These are phyloP conservation scores for Pseudocercospora crystallina DNA, from an alignment of 2,329 filamentous ascomycete species.

Conservation along the genomic window DNA sequence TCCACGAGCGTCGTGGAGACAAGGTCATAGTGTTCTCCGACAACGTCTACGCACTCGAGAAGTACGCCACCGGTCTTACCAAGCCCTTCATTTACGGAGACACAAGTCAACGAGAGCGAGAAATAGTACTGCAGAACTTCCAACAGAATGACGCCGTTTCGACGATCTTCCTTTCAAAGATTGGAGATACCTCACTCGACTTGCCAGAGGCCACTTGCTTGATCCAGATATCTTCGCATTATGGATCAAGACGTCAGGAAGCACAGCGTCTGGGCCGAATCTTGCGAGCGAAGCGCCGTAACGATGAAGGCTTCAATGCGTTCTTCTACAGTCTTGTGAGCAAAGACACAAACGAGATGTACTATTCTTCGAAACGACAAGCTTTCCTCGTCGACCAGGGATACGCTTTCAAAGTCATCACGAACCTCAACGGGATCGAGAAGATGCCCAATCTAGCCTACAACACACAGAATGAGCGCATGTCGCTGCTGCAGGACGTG, in stretches of 20 bases:
- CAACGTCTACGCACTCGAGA: conserved; percentile 87
- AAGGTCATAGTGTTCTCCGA: conserved; percentile 99
- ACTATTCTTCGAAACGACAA: conserved; percentile 92
- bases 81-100: conserved; percentile 92
- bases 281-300: conserved; percentile 87
- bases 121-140: conserved; percentile 88
- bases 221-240: conserved; percentile 96
- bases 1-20: conserved; percentile 90
- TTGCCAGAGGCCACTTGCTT: conserved; percentile 93
- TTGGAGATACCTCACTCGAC: conserved; percentile 97
- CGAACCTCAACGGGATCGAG: conserved; percentile 87
- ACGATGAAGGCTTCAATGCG: conserved; percentile 97
- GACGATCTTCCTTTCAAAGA: conserved; percentile 94
- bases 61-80: conserved; percentile 77
- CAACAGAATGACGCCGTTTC: conserved; percentile 88
- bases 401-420: conserved; percentile 99
- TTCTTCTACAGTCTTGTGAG: conserved; percentile 98
- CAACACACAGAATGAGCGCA: conserved; percentile 72
- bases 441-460: conserved; percentile 79
- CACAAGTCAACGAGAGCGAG: conserved; percentile 80
- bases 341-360: conserved; percentile 98
- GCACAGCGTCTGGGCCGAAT: conserved; percentile 92
- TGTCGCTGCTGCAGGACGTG: conserved; percentile 84
- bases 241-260: conserved; percentile 93
- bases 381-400: conserved; percentile 97